Evolutionary conservation across 768 basidiomycete genomes (phyloP).

Genomic region (Lactarius pseudohatsudake): DNA sequence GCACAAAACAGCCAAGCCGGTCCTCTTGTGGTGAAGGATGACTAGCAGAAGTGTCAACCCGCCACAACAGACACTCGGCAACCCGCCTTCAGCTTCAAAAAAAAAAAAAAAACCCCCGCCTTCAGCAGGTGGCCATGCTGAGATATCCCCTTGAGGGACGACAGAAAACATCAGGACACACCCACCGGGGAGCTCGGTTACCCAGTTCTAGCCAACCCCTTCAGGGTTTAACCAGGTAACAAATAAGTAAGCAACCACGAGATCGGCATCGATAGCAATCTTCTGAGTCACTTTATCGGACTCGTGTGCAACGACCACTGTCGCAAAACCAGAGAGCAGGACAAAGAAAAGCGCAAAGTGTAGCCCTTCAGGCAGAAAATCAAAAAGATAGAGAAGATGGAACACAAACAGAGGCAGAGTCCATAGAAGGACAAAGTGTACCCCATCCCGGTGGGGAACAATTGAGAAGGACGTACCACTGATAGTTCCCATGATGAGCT

Average conservation of each 20-base stretch:
- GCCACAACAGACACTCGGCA: neutral
- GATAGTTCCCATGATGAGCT: neutral
- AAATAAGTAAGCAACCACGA: neutral
- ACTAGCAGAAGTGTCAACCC: neutral
- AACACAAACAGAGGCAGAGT: neutral
- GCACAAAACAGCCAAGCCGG: neutral
- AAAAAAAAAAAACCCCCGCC: too few species aligned
- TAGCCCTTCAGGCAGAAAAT: constrained; percentile 14
- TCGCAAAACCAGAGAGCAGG: neutral
- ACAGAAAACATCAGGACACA: neutral
- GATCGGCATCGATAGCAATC: neutral
- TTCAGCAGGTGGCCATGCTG: neutral
- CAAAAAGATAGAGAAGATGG: neutral
- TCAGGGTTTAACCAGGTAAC: constrained; percentile 11
- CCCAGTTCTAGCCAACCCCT: constrained; percentile 13
- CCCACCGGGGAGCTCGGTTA: neutral
- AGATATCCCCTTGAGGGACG: constrained; percentile 20
- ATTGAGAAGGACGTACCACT: constrained; percentile 3
- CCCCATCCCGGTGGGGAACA: neutral
- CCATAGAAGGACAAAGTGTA: neutral
- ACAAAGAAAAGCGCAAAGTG: neutral
- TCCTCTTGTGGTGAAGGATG: neutral
- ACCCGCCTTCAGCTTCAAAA: neutral
- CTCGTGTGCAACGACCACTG: neutral
- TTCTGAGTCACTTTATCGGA: neutral